phyloP scores from a whole-genome alignment of 2,329 filamentous ascomycete species.

The Arthrobotrys conoides region DNA sequence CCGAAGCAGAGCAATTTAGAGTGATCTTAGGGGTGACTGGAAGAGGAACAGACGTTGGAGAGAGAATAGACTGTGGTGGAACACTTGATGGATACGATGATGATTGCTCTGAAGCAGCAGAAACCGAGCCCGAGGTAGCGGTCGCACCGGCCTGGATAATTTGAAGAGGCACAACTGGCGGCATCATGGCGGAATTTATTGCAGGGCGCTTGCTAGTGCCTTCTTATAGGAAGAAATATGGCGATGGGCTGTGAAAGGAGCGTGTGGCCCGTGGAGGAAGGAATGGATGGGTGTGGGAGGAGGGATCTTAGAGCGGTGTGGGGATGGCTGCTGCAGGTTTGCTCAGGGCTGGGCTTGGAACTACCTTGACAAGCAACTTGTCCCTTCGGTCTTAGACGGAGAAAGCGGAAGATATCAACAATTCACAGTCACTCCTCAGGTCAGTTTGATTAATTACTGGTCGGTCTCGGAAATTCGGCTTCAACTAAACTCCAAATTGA shows the following conservation, averaged over 20 bases:
- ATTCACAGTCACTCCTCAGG: neutral
- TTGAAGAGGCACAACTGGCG: slow-evolving; percentile 56
- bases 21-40: slow-evolving; percentile 51
- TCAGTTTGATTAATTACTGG: neutral
- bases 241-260: slow-evolving; percentile 39
- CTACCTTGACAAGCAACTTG: slow-evolving; percentile 43
- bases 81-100: neutral
- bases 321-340: slow-evolving; percentile 43
- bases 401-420: slow-evolving; percentile 39
- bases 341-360: slow-evolving; percentile 34
- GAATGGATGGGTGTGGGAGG: slow-evolving; percentile 40
- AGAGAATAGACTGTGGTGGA: slow-evolving; percentile 41
- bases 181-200: slow-evolving; percentile 54
- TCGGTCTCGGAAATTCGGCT: slow-evolving; percentile 6
- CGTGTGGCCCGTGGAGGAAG: neutral
- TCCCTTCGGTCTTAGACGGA: slow-evolving; percentile 59
- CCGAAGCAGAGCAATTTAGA: slow-evolving; percentile 31
- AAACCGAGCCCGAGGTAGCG: neutral
- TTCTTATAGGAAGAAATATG: slow-evolving; percentile 57
- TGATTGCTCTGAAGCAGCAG: neutral
- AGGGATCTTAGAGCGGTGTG: slow-evolving; percentile 24
- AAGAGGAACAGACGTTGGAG: slow-evolving; percentile 57
- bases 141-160: slow-evolving; percentile 30
- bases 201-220: slow-evolving; percentile 50
- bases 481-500: slow-evolving; percentile 12